Percentiles rank a stretch among this genome's conserved stretches.
Conservation (phyloP, 225 moss, liverwort and hornwort genomes). For the Ulota crispa region DNA sequence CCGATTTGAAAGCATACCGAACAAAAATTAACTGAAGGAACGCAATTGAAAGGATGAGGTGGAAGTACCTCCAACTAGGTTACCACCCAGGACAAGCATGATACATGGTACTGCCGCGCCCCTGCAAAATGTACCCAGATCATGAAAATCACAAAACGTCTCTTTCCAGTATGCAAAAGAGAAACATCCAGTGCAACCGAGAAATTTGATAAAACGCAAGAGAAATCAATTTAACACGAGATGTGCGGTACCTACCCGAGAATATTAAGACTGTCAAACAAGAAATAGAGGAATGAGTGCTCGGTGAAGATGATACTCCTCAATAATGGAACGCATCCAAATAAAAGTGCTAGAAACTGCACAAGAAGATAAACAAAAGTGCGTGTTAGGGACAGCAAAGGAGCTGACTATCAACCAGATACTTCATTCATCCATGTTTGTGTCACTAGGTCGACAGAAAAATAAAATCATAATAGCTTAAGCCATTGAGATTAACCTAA, state of each 20-base stretch:
- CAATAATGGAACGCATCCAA: slow-evolving; percentile 58
- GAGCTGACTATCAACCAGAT: not conserved
- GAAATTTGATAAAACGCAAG: not conserved
- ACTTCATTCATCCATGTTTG: not conserved
- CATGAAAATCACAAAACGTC: not conserved
- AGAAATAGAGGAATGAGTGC: slow-evolving; percentile 69
- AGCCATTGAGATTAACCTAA: not conserved
- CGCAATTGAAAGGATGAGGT: slow-evolving; percentile 3
- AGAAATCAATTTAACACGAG: not conserved
- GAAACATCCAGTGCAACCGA: not conserved
- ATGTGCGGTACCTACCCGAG: slow-evolving; percentile 62
- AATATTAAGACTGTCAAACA: slow-evolving; percentile 84
- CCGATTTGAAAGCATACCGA: slow-evolving; percentile 2
- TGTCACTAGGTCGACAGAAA: not conserved
- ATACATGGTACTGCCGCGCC: slow-evolving; percentile 94
- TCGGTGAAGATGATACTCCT: slow-evolving; percentile 59
- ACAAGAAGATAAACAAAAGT: not conserved
- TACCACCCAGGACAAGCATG: slow-evolving; percentile 94
- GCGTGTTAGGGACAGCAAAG: not conserved
- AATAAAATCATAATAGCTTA: not conserved
- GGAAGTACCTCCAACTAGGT: slow-evolving; percentile 70
- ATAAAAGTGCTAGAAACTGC: slow-evolving; percentile 59
- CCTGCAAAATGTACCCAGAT: slow-evolving; percentile 46
- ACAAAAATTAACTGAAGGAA: not conserved
- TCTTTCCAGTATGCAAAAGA: not conserved